These are phyloP conservation scores for Colletotrichum chrysophilum DNA, from an alignment of 2,329 filamentous ascomycete species.

Conservation along the genomic window DNA sequence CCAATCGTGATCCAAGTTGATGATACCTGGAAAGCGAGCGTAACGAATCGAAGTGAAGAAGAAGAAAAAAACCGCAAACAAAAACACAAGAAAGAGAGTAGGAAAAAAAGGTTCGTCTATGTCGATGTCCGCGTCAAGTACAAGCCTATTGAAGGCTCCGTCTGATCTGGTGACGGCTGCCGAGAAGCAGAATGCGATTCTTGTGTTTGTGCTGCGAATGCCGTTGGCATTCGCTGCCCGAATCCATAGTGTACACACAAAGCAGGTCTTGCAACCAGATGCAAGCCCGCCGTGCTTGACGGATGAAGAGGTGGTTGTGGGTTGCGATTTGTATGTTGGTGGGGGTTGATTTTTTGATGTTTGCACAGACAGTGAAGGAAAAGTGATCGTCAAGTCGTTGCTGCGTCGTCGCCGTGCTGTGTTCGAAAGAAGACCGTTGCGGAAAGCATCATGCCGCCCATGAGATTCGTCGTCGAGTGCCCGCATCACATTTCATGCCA, in stretches of 20 bases:
- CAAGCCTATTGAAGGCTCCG: slow-evolving; percentile 22
- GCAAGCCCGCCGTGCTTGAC: slow-evolving; percentile 33
- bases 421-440: slow-evolving; percentile 28
- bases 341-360: slow-evolving; percentile 8
- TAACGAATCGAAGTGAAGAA: neutral
- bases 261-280: slow-evolving; percentile 29
- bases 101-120: slow-evolving; percentile 21
- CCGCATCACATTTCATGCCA: slow-evolving; percentile 16
- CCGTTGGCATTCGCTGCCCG: slow-evolving; percentile 18
- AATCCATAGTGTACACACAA: slow-evolving; percentile 24
- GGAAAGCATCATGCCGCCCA: slow-evolving; percentile 22
- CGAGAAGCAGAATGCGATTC: slow-evolving; percentile 23
- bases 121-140: slow-evolving; percentile 23
- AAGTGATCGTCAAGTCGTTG: slow-evolving; percentile 46
- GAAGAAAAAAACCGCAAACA: neutral
- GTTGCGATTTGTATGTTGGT: slow-evolving; percentile 6
- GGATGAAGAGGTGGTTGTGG: slow-evolving; percentile 17
- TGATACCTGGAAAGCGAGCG: slow-evolving; percentile 2
- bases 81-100: slow-evolving; percentile 1
- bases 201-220: slow-evolving; percentile 21
- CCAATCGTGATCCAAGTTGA: slow-evolving; percentile 6
- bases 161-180: slow-evolving; percentile 21
- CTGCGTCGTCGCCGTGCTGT: slow-evolving; percentile 39
- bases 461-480: slow-evolving; percentile 22
- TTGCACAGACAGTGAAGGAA: slow-evolving; percentile 35